Percentiles rank a stretch among this genome's conserved stretches.
Conservation (phyloP, 2,329 filamentous ascomycete genomes). For the Diplodia sapinea region DNA sequence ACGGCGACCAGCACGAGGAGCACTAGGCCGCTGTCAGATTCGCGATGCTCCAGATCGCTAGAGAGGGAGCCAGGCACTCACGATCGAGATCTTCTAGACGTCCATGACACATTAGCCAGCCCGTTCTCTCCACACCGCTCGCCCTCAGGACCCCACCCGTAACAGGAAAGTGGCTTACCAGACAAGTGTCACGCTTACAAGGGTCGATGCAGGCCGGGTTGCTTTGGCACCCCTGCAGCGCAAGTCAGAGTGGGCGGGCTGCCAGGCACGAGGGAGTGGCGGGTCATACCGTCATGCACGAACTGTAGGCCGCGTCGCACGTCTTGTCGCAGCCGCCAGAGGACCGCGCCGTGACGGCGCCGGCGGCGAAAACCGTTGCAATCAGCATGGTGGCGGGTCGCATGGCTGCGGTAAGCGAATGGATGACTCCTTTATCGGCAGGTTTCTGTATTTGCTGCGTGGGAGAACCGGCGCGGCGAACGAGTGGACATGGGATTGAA, state of each 20-base stretch:
- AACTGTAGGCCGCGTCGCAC: slow-evolving; percentile 30
- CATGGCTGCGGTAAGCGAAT: slow-evolving; percentile 7
- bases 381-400: slow-evolving; percentile 25
- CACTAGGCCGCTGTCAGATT: slow-evolving; percentile 25
- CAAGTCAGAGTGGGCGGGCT: slow-evolving; percentile 19
- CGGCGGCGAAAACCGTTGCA: slow-evolving; percentile 13
- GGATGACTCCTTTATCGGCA: background rate
- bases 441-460: slow-evolving; percentile 7
- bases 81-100: slow-evolving; percentile 27
- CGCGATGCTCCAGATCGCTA: background rate
- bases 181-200: slow-evolving; percentile 30
- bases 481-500: slow-evolving; percentile 28
- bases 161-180: slow-evolving; percentile 18
- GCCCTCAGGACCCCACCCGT: slow-evolving; percentile 16
- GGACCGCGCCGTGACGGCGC: slow-evolving; percentile 24
- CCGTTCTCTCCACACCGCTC: slow-evolving; percentile 24
- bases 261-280: slow-evolving; percentile 12
- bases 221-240: slow-evolving; percentile 27
- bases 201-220: slow-evolving; percentile 30
- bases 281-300: slow-evolving; percentile 30
- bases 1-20: slow-evolving; percentile 28
- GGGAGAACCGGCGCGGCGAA: slow-evolving; percentile 9
- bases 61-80: slow-evolving; percentile 14
- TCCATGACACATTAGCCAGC: slow-evolving; percentile 29
- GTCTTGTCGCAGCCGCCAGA: slow-evolving; percentile 28